These are phyloP conservation scores for Omphalea diandra DNA, from an alignment of 441 rosid genomes.

Conservation along the genomic window DNA sequence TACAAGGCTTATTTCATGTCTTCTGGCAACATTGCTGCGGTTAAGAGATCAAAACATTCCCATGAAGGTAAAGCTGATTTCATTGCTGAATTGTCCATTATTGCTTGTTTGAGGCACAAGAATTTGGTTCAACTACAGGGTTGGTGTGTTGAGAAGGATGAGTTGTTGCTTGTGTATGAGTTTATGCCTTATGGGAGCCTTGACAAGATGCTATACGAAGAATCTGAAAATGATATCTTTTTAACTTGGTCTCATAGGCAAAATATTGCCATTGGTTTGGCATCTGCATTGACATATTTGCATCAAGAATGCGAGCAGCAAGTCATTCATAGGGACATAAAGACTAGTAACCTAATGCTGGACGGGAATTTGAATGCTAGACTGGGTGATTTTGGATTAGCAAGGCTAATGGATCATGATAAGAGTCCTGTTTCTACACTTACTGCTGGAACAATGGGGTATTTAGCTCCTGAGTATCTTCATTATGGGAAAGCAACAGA, in stretches of 20 bases:
- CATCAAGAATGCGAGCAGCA: conserved; percentile 96
- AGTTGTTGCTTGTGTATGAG: conserved; percentile 83
- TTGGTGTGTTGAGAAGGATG: conserved; percentile 89
- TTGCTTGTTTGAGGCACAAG: conserved; percentile 91
- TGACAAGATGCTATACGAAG: conserved; percentile 68
- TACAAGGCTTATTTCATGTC: conserved; percentile 64
- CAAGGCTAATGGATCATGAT: conserved; percentile 87
- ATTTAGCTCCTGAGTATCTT: conserved; percentile 94
- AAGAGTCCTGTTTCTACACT: conserved; percentile 90
- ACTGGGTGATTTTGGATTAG: conserved; percentile 91
- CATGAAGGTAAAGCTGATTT: conserved; percentile 88
- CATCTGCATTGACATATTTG: conserved; percentile 77
- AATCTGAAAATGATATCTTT: conserved; percentile 36
- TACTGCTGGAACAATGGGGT: conserved; percentile 97
- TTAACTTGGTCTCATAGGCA: conserved; percentile 69
- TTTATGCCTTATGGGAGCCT: conserved; percentile 90
- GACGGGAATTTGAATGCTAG: conserved; percentile 77
- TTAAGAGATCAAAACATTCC: conserved; percentile 76
- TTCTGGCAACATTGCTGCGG: conserved; percentile 65
- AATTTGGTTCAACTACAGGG: conserved; percentile 84
- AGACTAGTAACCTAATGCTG: conserved; percentile 86
- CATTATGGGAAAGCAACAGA: conserved; percentile 88
- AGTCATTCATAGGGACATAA: conserved; percentile 89
- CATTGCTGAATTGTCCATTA: conserved; percentile 73
- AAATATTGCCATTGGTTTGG: conserved; percentile 72